These are phyloP conservation scores for Clitopilus hobsonii DNA, from an alignment of 768 basidiomycete species.

Conservation along the genomic window DNA sequence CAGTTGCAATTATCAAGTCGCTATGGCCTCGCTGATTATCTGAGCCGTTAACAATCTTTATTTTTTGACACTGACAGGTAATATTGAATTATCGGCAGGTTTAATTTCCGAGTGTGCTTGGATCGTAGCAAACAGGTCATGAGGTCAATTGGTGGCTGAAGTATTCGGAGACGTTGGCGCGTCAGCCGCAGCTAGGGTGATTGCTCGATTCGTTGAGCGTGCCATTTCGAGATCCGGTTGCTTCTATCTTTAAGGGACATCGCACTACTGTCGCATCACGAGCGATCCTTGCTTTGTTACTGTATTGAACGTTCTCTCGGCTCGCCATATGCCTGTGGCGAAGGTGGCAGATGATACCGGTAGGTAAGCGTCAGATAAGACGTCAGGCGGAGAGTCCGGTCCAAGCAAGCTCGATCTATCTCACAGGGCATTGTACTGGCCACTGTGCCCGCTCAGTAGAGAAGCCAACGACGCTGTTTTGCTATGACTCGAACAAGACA, in stretches of 20 bases:
- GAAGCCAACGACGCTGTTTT: not conserved
- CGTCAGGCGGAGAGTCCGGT: not conserved
- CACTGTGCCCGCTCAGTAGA: not conserved
- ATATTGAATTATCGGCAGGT: not conserved
- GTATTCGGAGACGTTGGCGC: not conserved
- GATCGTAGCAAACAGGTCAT: not conserved
- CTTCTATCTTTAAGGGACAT: not conserved
- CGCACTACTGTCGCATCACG: too few species aligned
- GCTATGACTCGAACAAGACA: not conserved
- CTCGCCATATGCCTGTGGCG: not conserved
- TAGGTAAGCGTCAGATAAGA: not conserved
- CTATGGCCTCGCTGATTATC: not conserved
- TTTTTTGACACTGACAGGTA: not conserved
- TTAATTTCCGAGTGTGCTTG: not conserved
- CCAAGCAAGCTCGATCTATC: not conserved
- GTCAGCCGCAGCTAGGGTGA: not conserved
- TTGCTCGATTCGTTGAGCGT: not conserved
- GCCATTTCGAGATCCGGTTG: not conserved
- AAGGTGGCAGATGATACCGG: not conserved
- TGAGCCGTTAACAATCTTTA: not conserved
- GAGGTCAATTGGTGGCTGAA: not conserved
- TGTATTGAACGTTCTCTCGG: not conserved
- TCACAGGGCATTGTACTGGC: not conserved
- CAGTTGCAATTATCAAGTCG: not conserved
- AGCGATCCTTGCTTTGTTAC: not conserved